Percentiles rank a stretch among this genome's conserved stretches.
Evolutionary conservation across 345 rosid species (phyloP).

Genomic region (Microcos paniculata): DNA sequence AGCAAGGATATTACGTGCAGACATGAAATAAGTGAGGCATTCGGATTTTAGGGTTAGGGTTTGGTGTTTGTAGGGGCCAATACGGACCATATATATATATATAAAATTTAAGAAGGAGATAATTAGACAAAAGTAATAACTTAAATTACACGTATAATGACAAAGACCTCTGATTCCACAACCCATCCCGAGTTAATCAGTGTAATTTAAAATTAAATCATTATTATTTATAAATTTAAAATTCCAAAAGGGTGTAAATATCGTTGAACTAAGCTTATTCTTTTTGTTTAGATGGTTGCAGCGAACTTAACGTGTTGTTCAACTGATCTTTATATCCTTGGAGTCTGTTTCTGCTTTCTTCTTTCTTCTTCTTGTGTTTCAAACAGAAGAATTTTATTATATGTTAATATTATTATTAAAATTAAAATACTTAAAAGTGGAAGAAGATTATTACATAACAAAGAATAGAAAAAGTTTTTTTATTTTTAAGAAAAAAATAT

Average conservation of each 20-base stretch:
- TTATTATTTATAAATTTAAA: background rate
- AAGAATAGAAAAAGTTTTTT: no score
- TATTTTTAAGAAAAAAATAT: no score
- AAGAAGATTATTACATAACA: background rate
- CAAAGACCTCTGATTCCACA: background rate
- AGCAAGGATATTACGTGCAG: conserved; percentile 17
- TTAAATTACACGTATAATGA: background rate
- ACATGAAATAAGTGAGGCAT: conserved; percentile 18
- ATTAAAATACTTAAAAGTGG: background rate
- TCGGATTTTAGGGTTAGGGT: conserved; percentile 30
- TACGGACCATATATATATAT: background rate
- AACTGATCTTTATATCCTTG: conserved; percentile 44
- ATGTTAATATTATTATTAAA: background rate
- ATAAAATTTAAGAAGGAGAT: background rate
- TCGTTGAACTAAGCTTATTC: conserved; percentile 1
- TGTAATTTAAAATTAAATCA: background rate
- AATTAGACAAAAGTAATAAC: background rate
- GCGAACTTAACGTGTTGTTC: conserved; percentile 49
- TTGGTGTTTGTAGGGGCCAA: conserved; percentile 25
- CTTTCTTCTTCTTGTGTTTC: background rate
- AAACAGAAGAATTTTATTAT: background rate
- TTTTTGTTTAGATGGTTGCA: conserved; percentile 49
- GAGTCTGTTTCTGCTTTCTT: background rate
- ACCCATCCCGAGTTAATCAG: background rate
- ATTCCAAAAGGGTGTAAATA: background rate